Conservation (phyloP, 2,329 filamentous ascomycete genomes). For the Fusarium paranaense region DNA sequence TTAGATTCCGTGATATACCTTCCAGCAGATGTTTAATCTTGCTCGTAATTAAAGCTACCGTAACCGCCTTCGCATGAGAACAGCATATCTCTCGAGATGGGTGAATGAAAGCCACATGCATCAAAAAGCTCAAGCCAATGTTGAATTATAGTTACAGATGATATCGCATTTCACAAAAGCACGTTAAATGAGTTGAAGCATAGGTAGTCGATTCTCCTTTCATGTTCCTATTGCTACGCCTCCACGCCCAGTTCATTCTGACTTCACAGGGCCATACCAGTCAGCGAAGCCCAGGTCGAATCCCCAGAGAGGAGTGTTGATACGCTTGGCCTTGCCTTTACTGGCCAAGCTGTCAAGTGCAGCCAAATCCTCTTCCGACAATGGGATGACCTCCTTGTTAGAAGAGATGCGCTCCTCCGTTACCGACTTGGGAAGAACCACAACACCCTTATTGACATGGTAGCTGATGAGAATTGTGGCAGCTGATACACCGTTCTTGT, state of each 20-base stretch:
- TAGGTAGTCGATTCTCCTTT: not conserved
- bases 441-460: slow-evolving; percentile 33
- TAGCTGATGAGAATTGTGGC: slow-evolving; percentile 38
- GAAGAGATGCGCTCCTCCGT: slow-evolving; percentile 32
- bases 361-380: slow-evolving; percentile 29
- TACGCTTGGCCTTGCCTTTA: slow-evolving; percentile 47
- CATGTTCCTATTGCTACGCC: not conserved
- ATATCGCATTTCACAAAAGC: not conserved
- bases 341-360: slow-evolving; percentile 37
- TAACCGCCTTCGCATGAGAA: not conserved
- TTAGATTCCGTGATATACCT: too few species aligned
- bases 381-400: slow-evolving; percentile 27
- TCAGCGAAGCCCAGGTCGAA: slow-evolving; percentile 42
- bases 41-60: not conserved
- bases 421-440: slow-evolving; percentile 39
- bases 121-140: not conserved
- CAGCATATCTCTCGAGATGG: not conserved
- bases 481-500: slow-evolving; percentile 30
- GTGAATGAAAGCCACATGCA: not conserved
- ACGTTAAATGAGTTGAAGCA: not conserved
- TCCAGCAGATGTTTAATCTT: not conserved
- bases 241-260: not conserved
- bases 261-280: slow-evolving; percentile 47
- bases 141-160: not conserved
- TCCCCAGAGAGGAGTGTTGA: slow-evolving; percentile 50